Percentiles rank a stretch among this genome's conserved stretches.
Conservation (phyloP, 2,329 filamentous ascomycete species). For the Neurospora sp. region DNA sequence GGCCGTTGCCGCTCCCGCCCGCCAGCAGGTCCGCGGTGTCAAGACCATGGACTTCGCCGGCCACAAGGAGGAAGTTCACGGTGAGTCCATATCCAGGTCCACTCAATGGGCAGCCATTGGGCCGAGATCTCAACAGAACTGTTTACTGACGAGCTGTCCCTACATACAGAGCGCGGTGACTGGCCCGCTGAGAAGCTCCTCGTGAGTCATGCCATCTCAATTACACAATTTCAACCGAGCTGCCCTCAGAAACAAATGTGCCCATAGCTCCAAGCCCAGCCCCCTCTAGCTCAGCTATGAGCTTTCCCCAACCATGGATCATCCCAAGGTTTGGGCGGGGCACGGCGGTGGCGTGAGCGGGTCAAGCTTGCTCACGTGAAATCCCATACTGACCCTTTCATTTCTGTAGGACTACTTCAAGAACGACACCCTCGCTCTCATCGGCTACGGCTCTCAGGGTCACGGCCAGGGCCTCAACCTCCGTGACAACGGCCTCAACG, state of each 20-base stretch:
- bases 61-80: conserved; percentile 87
- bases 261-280: not conserved
- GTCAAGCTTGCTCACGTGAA: conserved; percentile 5
- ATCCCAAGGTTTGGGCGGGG: not conserved
- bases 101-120: not conserved
- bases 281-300: not conserved
- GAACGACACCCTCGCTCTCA: conserved; percentile 97
- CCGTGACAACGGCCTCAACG: conserved; percentile 98
- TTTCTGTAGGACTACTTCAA: conserved; percentile 87
- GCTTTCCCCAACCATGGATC: conserved; percentile 10
- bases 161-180: conserved; percentile 74
- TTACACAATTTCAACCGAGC: not conserved
- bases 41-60: conserved; percentile 99
- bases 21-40: conserved; percentile 69
- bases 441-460: conserved; percentile 95
- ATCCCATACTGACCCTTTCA: not conserved
- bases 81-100: conserved; percentile 31
- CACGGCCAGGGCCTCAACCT: conserved; percentile 99
- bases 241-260: not conserved
- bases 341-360: not conserved
- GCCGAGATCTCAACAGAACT: not conserved
- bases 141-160: not conserved
- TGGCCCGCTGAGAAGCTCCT: conserved; percentile 98
- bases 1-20: conserved; percentile 37
- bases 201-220: conserved; percentile 45